phyloP scores from a whole-genome alignment of 176 grass and related monocot genomes.

The Rhipidocladum racemiflorum region DNA sequence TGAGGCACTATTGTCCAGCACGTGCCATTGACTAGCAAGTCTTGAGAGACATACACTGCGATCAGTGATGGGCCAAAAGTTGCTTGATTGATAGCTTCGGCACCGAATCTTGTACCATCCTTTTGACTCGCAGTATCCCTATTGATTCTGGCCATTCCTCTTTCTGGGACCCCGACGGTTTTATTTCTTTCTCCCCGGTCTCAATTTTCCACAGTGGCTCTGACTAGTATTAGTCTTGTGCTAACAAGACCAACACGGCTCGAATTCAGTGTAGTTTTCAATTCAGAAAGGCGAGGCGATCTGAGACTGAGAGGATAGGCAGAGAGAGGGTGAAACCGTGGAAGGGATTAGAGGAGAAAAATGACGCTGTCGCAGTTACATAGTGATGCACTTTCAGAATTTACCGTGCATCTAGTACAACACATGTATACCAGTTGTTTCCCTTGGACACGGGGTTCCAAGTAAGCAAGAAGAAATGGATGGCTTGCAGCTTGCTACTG shows the following conservation, averaged over 20 bases:
- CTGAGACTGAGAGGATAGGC: not conserved
- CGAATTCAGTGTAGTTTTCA: not conserved
- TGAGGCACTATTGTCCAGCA: not conserved
- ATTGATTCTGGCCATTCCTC: not conserved
- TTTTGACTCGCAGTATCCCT: too few species aligned
- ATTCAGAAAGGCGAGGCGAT: not conserved
- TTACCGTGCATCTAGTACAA: not conserved
- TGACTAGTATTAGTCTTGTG: not conserved
- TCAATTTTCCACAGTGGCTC: constrained; percentile 29
- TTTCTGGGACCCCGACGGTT: not conserved
- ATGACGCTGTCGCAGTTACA: not conserved
- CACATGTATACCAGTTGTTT: not conserved
- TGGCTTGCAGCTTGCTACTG: not conserved
- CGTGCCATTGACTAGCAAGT: constrained; percentile 25
- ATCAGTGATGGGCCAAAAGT: not conserved
- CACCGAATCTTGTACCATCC: not conserved
- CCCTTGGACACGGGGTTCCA: not conserved
- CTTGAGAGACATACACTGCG: not conserved
- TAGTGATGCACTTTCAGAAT: not conserved
- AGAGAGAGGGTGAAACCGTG: not conserved
- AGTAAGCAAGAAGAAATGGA: not conserved
- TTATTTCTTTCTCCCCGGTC: not conserved
- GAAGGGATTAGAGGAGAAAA: not conserved
- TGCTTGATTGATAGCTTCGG: not conserved
- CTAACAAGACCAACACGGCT: not conserved